Base-by-base conservation (phyloP, 1,139 yeast genomes). In the Pichia sp. region DNA sequence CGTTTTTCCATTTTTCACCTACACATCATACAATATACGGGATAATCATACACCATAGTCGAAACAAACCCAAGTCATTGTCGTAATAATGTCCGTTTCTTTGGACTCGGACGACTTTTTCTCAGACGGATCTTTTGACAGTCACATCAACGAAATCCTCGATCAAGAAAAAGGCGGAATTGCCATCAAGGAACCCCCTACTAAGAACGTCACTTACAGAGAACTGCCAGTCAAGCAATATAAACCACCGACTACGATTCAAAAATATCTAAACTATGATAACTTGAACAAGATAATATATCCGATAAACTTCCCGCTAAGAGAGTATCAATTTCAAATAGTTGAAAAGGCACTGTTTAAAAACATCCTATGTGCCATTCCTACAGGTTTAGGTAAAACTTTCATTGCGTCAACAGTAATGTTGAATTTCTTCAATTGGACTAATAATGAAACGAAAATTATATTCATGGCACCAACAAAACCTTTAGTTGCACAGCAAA, bases 321-420 rank as follows among this genome's bases (percentile, higher is more conserved):
- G 99, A 59, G 95, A 87, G 53, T 94, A 94, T 62, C 99, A 94
- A 67, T 80, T 74, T 62, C 82, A 82, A 54, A 89, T 92, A 51
- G 89, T 89, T 3, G 71, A 73, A 44, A 75, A 79, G 49, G 83
- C 97, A 0, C 69, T 94, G 44, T 81, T 77, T 59, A 74, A 82
- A 54, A 94, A 94, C 61, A 65, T 84, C 4, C 69, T 94, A 39
- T 92, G 95, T 58, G 96, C 97, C 0, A 75, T 94, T 26, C 99
- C 99, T 0, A 94, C 99, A 0, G 99, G 99, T 56, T 73, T 90
- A 64, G 99, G 99, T 42, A 94, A 94, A 67, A 94, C 99, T 0
- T 89, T 94, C 56, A 89, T 94, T 59, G 97, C 98, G 2, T 82
- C 95, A 39, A 84, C 96, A 0, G 94, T 92, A 27, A 94, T 94